Conservation (phyloP, 495 filamentous ascomycete genomes). For the Pseudevernia furfuracea region DNA sequence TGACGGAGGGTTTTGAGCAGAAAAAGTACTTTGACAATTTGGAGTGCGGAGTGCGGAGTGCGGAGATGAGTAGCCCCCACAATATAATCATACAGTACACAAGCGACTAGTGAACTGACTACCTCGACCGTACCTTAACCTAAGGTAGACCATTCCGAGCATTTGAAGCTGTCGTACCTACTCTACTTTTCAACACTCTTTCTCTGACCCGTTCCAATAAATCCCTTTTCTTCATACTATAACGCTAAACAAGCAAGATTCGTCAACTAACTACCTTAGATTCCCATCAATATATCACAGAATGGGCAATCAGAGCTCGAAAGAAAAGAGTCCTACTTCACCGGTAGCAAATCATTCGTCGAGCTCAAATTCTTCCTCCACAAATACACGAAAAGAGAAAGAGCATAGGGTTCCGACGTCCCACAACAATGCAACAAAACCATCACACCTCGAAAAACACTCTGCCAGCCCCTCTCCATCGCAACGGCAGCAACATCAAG, state of each 20-base stretch:
- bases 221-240: neutral
- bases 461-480: constrained; percentile 14
- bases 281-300: neutral
- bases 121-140: too few relatives aligned
- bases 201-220: neutral
- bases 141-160: neutral
- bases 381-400: constrained; percentile 22
- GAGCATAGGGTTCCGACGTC: constrained; percentile 13
- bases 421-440: constrained; percentile 17
- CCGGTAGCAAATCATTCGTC: constrained; percentile 22
- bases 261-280: neutral
- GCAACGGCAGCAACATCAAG: constrained; percentile 17
- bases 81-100: too few relatives aligned
- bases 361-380: constrained; percentile 15
- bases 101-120: neutral
- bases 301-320: constrained; percentile 31
- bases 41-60: neutral
- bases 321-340: constrained; percentile 9
- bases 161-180: neutral
- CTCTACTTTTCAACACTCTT: neutral
- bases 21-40: too few relatives aligned
- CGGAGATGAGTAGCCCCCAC: too few relatives aligned
- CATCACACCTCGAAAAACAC: constrained; percentile 19
- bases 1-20: too few relatives aligned
- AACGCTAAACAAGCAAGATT: neutral